Percentiles rank a stretch among this genome's conserved stretches.
Conservation (phyloP, 768 basidiomycete species). For the Epithele typhae region DNA sequence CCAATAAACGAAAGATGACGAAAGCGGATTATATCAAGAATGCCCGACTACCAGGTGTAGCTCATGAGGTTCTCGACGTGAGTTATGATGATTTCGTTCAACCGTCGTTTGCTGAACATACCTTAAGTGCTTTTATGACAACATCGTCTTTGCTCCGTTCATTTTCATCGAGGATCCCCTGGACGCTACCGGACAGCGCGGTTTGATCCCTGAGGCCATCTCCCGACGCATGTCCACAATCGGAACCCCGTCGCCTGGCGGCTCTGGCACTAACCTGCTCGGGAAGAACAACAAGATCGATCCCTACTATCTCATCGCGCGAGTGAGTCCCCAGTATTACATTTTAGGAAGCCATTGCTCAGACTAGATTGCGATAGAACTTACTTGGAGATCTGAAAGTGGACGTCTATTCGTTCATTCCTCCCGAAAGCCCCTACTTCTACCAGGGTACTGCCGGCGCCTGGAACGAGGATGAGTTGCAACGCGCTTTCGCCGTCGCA, state of each 20-base stretch:
- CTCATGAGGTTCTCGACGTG: constrained; percentile 83
- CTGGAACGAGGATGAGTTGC: constrained; percentile 67
- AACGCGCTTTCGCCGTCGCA: constrained; percentile 58
- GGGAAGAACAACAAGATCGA: constrained; percentile 73
- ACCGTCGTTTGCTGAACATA: constrained; percentile 3
- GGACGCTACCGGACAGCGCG: constrained; percentile 59
- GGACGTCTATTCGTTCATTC: constrained; percentile 54
- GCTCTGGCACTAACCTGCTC: constrained; percentile 35
- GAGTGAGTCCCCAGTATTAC: constrained; percentile 42
- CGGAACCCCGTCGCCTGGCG: constrained; percentile 25
- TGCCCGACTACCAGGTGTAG: constrained; percentile 80
- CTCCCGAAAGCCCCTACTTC: constrained; percentile 59
- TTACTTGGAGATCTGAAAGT: constrained; percentile 65
- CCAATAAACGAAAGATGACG: constrained; percentile 96
- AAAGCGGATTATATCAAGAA: constrained; percentile 94
- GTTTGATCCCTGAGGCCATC: constrained; percentile 39
- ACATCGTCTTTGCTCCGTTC: constrained; percentile 93
- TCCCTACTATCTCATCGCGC: constrained; percentile 86
- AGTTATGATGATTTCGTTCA: no score
- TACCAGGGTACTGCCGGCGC: constrained; percentile 61
- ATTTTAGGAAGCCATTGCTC: no score
- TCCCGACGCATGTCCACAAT: constrained; percentile 37
- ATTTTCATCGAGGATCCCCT: constrained; percentile 92
- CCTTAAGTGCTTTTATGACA: constrained; percentile 88
- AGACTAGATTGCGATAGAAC: constrained; percentile 37